Evolutionary conservation across 2,329 filamentous ascomycete species (phyloP), one percentile per base, ranked within the genome.

Genomic region (Aureobasidium namibiae): DNA sequence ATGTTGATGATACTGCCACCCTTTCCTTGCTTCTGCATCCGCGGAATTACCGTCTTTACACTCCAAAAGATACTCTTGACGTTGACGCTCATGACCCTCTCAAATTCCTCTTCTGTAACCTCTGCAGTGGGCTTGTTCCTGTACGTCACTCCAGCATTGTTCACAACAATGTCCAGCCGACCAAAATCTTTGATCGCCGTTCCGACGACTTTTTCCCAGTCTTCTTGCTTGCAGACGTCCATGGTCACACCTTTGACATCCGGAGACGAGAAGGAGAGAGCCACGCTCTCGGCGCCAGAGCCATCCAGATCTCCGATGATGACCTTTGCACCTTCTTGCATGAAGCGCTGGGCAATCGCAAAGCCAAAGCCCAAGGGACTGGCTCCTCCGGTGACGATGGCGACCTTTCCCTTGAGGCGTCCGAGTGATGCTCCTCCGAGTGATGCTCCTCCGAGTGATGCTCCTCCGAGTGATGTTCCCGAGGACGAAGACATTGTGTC

Each of bases 11-110:
- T 85, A 26, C 74, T 79, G 0, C 83, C 85, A 0, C 82, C 79
- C 7, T 80, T 77, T 1, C 79, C 78, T 60, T 80, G 73, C 60
- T 79, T 77, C 33, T 87, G 70, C 44, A 88, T 80, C 63, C 86
- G 83, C 0, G 81, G 82, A 6, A 88, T 70, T 38, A 86, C 75
- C 3, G 84, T 80, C 57, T 77, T 77, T 1, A 82, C 80, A 0
- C 82, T 84, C 21, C 82, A 69, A 69, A 81, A 89, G 46, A 89
- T 78, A 2, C 81, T 80, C 71, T 86, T 87, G 62, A 89, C 83
- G 63, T 89, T 89, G 61, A 88, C 84, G 57, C 80, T 79, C 69
- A 89, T 85, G 38, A 85, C 82, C 46, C 79, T 75, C 64, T 88
- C 83, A 61, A 86, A 89, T 49, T 89, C 86, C 4, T 77, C 75